Evolutionary conservation across 805 yeast genomes (phyloP).

Genomic region (Diddensiella transvaalensis): DNA sequence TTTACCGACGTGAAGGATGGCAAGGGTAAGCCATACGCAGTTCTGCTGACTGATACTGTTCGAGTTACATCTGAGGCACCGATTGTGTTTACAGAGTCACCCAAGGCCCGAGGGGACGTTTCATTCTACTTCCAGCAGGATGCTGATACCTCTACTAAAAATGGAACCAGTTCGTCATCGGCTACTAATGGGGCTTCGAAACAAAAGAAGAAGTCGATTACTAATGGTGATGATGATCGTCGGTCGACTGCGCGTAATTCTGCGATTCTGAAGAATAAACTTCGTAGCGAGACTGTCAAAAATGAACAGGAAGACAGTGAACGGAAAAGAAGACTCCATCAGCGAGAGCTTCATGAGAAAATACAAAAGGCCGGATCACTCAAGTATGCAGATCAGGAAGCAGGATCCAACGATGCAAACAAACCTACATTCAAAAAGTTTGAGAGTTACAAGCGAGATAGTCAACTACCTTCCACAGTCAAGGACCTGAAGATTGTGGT

Average conservation of each 20-base stretch:
- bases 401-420: conserved; percentile 37
- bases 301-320: conserved; percentile 72
- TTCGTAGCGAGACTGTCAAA: conserved; percentile 49
- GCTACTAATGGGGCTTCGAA: conserved; percentile 29
- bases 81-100: conserved; percentile 64
- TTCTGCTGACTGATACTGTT: conserved; percentile 77
- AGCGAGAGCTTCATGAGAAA: conserved; percentile 75
- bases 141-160: conserved; percentile 38
- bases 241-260: conserved; percentile 37
- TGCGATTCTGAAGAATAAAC: conserved; percentile 70
- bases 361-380: conserved; percentile 83
- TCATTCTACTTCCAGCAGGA: conserved; percentile 81
- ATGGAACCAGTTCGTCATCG: neutral
- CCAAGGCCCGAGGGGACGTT: conserved; percentile 67
- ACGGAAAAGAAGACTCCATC: conserved; percentile 76
- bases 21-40: conserved; percentile 59
- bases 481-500: conserved; percentile 83
- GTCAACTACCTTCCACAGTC: conserved; percentile 82
- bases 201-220: conserved; percentile 28
- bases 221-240: conserved; percentile 5
- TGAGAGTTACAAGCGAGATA: conserved; percentile 90
- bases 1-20: conserved; percentile 58
- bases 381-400: conserved; percentile 58
- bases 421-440: conserved; percentile 82
- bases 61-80: conserved; percentile 63